Conservation (phyloP, 768 basidiomycete species). For the Lactarius evosmus region DNA sequence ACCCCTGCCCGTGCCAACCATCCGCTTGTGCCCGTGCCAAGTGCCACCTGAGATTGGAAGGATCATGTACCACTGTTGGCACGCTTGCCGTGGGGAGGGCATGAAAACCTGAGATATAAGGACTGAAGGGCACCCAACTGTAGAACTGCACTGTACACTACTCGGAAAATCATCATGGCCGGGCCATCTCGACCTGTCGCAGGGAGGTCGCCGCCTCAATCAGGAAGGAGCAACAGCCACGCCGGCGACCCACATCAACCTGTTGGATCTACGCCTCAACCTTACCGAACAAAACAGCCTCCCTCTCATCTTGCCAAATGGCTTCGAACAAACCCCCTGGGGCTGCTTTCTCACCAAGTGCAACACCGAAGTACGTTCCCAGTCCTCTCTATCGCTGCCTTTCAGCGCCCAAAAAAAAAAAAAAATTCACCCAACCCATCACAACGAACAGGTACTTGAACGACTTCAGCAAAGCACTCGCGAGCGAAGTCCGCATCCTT, state of each 20-base stretch:
- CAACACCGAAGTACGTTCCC: slow-evolving; percentile 18
- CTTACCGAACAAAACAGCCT: not conserved
- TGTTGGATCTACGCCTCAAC: not conserved
- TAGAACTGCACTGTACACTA: not conserved
- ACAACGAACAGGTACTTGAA: slow-evolving; percentile 46
- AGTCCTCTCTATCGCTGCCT: not conserved
- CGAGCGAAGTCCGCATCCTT: slow-evolving; percentile 58
- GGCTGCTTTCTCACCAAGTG: slow-evolving; percentile 11
- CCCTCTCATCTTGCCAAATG: not conserved
- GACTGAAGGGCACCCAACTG: not conserved
- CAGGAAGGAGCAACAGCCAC: not conserved
- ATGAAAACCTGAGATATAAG: not conserved
- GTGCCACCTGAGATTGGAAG: not conserved
- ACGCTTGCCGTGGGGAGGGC: not conserved
- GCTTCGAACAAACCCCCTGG: slow-evolving; percentile 6
- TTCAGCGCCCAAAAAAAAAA: not conserved
- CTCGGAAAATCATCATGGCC: not conserved
- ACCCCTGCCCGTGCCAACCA: not conserved
- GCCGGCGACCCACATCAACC: not conserved
- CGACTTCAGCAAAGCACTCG: slow-evolving; percentile 62
- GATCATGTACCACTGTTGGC: not conserved
- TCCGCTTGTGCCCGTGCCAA: not conserved
- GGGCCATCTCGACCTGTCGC: not conserved
- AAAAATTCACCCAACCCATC: not conserved
- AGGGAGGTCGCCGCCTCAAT: not conserved